phyloP scores from a whole-genome alignment of 2,329 filamentous ascomycete species.

The Pseudogymnoascus sp. region DNA sequence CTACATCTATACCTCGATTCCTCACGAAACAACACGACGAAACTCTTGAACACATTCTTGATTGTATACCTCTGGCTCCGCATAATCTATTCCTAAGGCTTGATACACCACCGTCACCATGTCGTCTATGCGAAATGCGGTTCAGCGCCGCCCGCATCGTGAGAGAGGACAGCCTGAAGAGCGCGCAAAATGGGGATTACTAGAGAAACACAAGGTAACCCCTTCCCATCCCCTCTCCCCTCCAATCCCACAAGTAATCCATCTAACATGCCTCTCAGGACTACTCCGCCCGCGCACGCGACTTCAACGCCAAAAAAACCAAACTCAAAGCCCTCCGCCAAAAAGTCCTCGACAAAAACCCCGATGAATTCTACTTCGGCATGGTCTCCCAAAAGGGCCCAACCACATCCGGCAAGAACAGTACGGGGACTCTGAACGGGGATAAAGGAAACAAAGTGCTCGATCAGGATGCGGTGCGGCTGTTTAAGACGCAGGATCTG shows the following conservation, averaged over 20 bases:
- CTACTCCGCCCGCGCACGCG: slow-evolving; percentile 56
- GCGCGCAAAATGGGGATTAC: slow-evolving; percentile 77
- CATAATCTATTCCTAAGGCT: not conserved
- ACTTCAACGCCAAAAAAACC: slow-evolving; percentile 59
- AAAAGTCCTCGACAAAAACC: slow-evolving; percentile 59
- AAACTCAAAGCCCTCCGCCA: slow-evolving; percentile 51
- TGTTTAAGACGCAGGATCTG: slow-evolving; percentile 63
- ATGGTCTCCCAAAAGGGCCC: slow-evolving; percentile 58
- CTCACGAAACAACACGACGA: not conserved
- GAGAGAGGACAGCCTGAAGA: slow-evolving; percentile 84
- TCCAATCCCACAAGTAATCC: not conserved
- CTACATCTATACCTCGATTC: not conserved
- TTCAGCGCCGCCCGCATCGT: slow-evolving; percentile 76
- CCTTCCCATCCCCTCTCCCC: not conserved
- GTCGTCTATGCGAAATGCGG: slow-evolving; percentile 56
- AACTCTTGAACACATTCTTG: not conserved
- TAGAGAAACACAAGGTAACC: slow-evolving; percentile 86
- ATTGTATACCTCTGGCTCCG: not conserved
- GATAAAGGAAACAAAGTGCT: slow-evolving; percentile 51
- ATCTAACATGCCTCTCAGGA: slow-evolving; percentile 38
- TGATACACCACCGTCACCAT: slow-evolving; percentile 28
- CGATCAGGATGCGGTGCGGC: slow-evolving; percentile 49
- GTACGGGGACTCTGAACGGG: slow-evolving; percentile 49
- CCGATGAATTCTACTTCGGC: slow-evolving; percentile 67
- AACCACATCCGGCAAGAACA: slow-evolving; percentile 43